These are phyloP conservation scores for Ustilago vetiveriae DNA, from an alignment of 1,284 basidiomycete species.

Conservation along the genomic window DNA sequence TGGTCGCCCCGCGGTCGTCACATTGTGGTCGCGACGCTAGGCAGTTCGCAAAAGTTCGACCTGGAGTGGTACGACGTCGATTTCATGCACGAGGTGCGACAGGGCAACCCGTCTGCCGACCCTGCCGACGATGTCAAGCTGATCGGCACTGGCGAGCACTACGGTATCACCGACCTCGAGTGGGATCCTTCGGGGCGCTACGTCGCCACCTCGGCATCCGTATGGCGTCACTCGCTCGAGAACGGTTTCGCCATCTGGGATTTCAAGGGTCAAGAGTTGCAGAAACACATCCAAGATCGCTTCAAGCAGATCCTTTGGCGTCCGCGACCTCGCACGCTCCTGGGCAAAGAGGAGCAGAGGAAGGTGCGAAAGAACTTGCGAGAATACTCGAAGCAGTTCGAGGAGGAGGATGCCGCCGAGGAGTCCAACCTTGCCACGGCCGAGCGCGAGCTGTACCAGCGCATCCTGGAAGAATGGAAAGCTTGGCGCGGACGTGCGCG, in stretches of 20 bases:
- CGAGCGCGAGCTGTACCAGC: constrained; percentile 86
- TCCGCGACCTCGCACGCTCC: constrained; percentile 85
- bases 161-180: constrained; percentile 95
- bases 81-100: constrained; percentile 76
- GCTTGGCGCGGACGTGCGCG: constrained; percentile 75
- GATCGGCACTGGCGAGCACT: constrained; percentile 88
- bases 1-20: constrained; percentile 98
- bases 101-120: constrained; percentile 73
- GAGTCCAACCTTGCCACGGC: constrained; percentile 94
- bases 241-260: constrained; percentile 98
- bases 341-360: constrained; percentile 88
- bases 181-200: constrained; percentile 98
- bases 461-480: constrained; percentile 98
- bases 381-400: constrained; percentile 90
- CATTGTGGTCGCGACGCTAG: constrained; percentile 93
- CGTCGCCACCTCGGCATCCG: constrained; percentile 89
- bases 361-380: constrained; percentile 87
- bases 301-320: constrained; percentile 99
- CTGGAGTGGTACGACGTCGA: constrained; percentile 99
- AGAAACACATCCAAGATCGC: constrained; percentile 87
- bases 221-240: constrained; percentile 95
- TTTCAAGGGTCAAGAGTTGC: constrained; percentile 91
- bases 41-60: constrained; percentile 93
- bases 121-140: constrained; percentile 83
- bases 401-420: constrained; percentile 95